A percentile compares a stretch with the other conserved stretches of the same genome.
These are phyloP conservation scores for Pseudozyma hubeiensis DNA, from an alignment of 1,284 basidiomycete genomes.

Conservation along the genomic window DNA sequence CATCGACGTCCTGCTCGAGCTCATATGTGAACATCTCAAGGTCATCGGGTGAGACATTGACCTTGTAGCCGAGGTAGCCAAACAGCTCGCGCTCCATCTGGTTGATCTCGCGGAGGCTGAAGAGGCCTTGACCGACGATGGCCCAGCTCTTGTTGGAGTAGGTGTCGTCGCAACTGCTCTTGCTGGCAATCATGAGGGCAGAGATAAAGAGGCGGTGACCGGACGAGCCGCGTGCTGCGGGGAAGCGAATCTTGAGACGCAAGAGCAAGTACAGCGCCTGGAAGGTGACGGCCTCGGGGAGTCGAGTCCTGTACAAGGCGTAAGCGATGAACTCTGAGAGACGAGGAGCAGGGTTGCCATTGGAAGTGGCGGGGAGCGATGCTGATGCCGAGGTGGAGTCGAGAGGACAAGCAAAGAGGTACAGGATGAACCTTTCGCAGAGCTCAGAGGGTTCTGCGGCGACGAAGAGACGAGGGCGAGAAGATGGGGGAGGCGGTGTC, in stretches of 20 bases:
- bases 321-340: constrained; percentile 68
- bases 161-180: constrained; percentile 68
- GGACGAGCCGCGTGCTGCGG: constrained; percentile 66
- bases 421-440: constrained; percentile 61
- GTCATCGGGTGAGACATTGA: constrained; percentile 62
- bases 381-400: constrained; percentile 62
- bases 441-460: constrained; percentile 55
- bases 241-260: constrained; percentile 67
- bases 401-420: constrained; percentile 63
- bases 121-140: constrained; percentile 68
- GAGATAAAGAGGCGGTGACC: constrained; percentile 69
- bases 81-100: constrained; percentile 69
- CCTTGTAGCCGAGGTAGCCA: constrained; percentile 66
- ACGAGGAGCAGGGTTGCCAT: constrained; percentile 53
- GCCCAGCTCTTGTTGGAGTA: constrained; percentile 69
- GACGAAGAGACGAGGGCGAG: background rate
- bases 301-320: constrained; percentile 66
- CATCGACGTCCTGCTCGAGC: constrained; percentile 50
- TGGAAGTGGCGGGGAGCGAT: constrained; percentile 22
- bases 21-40: constrained; percentile 60
- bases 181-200: constrained; percentile 68
- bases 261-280: constrained; percentile 65
- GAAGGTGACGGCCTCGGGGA: constrained; percentile 65
- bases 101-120: constrained; percentile 67
- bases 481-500: background rate